Evolutionary conservation across 2,329 filamentous ascomycete species (phyloP).

Genomic region (Trichoderma harzianum): DNA sequence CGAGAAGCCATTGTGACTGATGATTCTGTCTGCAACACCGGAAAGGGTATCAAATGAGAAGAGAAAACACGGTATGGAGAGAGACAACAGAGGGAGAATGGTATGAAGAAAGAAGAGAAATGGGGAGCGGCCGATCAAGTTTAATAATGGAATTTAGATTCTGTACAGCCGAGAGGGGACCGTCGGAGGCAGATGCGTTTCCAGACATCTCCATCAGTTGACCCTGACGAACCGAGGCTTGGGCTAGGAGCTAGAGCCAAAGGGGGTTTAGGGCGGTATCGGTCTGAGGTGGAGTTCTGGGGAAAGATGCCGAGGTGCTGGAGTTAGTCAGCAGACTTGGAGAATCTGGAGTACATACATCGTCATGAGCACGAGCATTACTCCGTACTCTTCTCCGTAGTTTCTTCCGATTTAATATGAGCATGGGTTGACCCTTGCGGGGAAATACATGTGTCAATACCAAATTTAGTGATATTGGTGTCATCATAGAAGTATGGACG

Average conservation of each 20-base stretch:
- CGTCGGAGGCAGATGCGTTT: slow-evolving; percentile 4
- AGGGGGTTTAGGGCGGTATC: background rate
- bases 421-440: background rate
- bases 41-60: slow-evolving; percentile 21
- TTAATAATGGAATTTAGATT: slow-evolving; percentile 6
- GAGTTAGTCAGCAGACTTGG: background rate
- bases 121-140: background rate
- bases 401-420: background rate
- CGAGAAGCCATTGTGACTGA: slow-evolving; percentile 67
- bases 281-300: slow-evolving; percentile 4
- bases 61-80: background rate
- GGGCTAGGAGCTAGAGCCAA: background rate
- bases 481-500: background rate
- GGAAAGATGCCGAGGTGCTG: slow-evolving; percentile 16
- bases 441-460: background rate
- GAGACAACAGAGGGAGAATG: background rate
- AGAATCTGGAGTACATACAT: background rate
- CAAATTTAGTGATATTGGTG: background rate
- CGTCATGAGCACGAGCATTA: background rate
- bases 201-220: background rate
- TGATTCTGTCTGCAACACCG: slow-evolving; percentile 16
- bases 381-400: background rate
- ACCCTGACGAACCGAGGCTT: slow-evolving; percentile 19
- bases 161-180: slow-evolving; percentile 16
- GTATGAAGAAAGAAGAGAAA: background rate